A percentile compares a stretch with the other conserved stretches of the same genome.
These are phyloP conservation scores for Physcia stellaris DNA, from an alignment of 495 filamentous ascomycete species.

Conservation along the genomic window DNA sequence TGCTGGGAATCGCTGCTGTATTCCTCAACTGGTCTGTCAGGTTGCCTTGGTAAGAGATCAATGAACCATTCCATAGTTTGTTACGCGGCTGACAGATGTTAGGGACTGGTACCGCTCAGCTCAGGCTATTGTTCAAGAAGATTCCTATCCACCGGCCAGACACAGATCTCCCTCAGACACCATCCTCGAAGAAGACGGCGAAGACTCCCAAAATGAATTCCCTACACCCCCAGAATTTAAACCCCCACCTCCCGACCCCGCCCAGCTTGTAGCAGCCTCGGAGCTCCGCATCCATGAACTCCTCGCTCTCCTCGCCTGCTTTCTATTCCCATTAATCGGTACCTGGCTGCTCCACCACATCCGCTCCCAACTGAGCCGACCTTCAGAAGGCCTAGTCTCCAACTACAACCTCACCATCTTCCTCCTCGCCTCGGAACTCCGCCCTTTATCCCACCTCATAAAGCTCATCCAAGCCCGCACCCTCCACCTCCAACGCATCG, in stretches of 20 bases:
- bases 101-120: slow-evolving; percentile 88
- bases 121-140: slow-evolving; percentile 43
- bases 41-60: slow-evolving; percentile 58
- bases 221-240: too few relatives aligned
- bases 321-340: slow-evolving; percentile 62
- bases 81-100: background rate
- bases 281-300: slow-evolving; percentile 67
- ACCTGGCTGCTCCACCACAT: slow-evolving; percentile 69
- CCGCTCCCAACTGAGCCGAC: slow-evolving; percentile 60
- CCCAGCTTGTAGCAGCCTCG: slow-evolving; percentile 5
- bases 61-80: too few relatives aligned
- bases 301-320: slow-evolving; percentile 61
- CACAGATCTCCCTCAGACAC: slow-evolving; percentile 20
- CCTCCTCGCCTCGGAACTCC: slow-evolving; percentile 72
- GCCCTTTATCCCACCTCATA: slow-evolving; percentile 66
- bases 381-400: slow-evolving; percentile 74
- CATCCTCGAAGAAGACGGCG: slow-evolving; percentile 34
- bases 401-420: slow-evolving; percentile 94
- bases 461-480: slow-evolving; percentile 67
- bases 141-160: slow-evolving; percentile 20
- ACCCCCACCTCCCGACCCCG: slow-evolving; percentile 2
- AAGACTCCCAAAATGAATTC: slow-evolving; percentile 30
- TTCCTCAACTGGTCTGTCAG: slow-evolving; percentile 92
- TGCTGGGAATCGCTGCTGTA: slow-evolving; percentile 63
- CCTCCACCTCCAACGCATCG: slow-evolving; percentile 66